Conservation (phyloP, 2,329 filamentous ascomycete species). For the Pseudopithomyces maydicus region DNA sequence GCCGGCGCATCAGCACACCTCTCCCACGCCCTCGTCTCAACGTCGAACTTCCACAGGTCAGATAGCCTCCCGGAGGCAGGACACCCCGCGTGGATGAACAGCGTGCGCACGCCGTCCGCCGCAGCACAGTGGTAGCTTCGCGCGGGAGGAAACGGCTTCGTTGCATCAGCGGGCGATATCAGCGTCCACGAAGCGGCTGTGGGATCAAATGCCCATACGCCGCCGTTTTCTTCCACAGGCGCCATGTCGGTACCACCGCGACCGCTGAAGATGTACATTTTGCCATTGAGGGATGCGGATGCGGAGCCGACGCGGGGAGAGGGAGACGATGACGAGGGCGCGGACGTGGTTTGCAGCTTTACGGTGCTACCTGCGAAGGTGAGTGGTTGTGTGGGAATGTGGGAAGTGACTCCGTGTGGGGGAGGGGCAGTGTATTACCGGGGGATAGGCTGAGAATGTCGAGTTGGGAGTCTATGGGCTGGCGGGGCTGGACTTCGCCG, state of each 20-base stretch:
- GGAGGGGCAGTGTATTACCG: constrained; percentile 12
- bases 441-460: constrained; percentile 63
- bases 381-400: constrained; percentile 11
- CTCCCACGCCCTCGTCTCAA: constrained; percentile 68
- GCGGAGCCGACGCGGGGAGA: constrained; percentile 74
- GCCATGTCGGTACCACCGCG: constrained; percentile 71
- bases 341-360: constrained; percentile 29
- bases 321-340: constrained; percentile 58
- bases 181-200: constrained; percentile 66
- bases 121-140: constrained; percentile 74
- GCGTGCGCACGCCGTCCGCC: constrained; percentile 68
- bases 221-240: constrained; percentile 74
- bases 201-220: constrained; percentile 78
- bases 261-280: constrained; percentile 82
- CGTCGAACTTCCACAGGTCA: constrained; percentile 80
- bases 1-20: constrained; percentile 70
- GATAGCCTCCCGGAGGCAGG: constrained; percentile 65
- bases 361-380: constrained; percentile 54
- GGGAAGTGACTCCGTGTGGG: neutral
- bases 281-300: constrained; percentile 68
- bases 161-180: constrained; percentile 60
- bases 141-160: constrained; percentile 61
- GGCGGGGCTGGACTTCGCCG: constrained; percentile 69
- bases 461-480: constrained; percentile 75
- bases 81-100: constrained; percentile 80